These are phyloP conservation scores for Volutella citrinella DNA, from an alignment of 2,329 filamentous ascomycete species.

Conservation along the genomic window DNA sequence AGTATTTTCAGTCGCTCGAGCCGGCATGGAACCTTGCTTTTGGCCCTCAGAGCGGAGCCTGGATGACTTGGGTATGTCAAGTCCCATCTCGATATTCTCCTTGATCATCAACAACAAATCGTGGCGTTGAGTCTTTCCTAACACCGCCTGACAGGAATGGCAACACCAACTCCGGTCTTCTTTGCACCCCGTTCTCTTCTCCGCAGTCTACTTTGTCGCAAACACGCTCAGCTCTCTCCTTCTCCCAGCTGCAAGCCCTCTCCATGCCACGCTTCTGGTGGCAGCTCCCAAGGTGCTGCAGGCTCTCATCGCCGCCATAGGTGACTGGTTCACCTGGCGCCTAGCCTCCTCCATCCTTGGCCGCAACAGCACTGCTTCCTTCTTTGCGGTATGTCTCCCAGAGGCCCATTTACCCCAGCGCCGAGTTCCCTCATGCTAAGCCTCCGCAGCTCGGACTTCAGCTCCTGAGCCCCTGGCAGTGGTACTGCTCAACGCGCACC, in stretches of 20 bases:
- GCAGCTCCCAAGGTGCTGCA: slow-evolving; percentile 73
- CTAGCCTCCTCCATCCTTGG: slow-evolving; percentile 75
- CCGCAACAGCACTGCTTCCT: slow-evolving; percentile 57
- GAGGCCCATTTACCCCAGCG: background rate
- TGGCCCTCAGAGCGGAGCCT: slow-evolving; percentile 72
- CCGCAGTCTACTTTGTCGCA: slow-evolving; percentile 64
- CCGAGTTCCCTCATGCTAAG: no score
- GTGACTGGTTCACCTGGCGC: slow-evolving; percentile 87
- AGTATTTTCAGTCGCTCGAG: slow-evolving; percentile 94
- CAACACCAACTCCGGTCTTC: slow-evolving; percentile 81
- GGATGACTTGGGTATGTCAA: slow-evolving; percentile 87
- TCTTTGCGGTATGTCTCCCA: slow-evolving; percentile 60
- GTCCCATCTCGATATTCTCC: background rate
- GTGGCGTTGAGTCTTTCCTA: no score
- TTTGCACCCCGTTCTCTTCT: slow-evolving; percentile 85
- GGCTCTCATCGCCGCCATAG: slow-evolving; percentile 70
- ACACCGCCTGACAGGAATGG: slow-evolving; percentile 71
- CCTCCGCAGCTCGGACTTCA: slow-evolving; percentile 38
- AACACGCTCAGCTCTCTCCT: slow-evolving; percentile 52
- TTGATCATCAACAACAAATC: no score
- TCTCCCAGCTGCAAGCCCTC: slow-evolving; percentile 50
- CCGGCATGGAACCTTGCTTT: slow-evolving; percentile 90
- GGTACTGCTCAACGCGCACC: slow-evolving; percentile 90
- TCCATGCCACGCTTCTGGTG: slow-evolving; percentile 65
- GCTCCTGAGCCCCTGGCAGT: slow-evolving; percentile 70